Base-by-base conservation (phyloP, 345 rosid species). In the Dovyalis caffra region DNA sequence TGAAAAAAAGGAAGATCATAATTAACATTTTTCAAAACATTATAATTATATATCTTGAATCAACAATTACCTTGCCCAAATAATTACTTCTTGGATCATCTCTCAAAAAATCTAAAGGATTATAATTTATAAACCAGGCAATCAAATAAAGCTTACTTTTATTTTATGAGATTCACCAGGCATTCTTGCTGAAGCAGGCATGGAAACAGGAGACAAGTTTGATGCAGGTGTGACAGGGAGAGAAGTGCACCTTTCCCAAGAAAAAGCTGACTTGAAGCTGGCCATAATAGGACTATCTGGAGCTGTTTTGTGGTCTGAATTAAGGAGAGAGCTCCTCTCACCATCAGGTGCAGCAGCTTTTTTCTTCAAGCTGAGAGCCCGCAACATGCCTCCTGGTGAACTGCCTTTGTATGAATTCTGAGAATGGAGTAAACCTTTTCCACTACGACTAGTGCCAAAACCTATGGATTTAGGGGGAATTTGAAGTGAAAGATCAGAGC, bases 401-500 rank as follows among this genome's bases (percentile, higher is more conserved):
- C 82, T 81, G 72, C 85, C 84, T 84, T 86, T 88, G 64, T 73
- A 76, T 58, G 95, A 90, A 74, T 69, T 71, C 47, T 83, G 90
- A 64, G 91, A 81, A 70, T 86, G 87, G 38, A 90, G 81, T 63
- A 83, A 79, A 72, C 87, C 86, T 81, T 86, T 89, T 70, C 90
- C 85, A 74, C 64, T 82, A 29, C 85, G 68, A 68, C 80, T 75
- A 77, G 81, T 66, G 66, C 84, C 81, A 63, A 95, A 86, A 74
- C 87, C 87, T 68, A 65, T 25, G n/a, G 90, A 77, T 73, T 82
- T 85, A 61, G 91, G 90, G 0, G 97, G 97, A 68, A 92, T 86
- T 78, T 88, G 90, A 72, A 95, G 91, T 23, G 91, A 92, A 84
- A 95, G 97, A 90, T 88, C 89, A 31, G 57, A 63, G n/a, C 80